These are phyloP conservation scores for Xylariaceae sp. DNA, from an alignment of 2,329 filamentous ascomycete genomes.

Conservation along the genomic window DNA sequence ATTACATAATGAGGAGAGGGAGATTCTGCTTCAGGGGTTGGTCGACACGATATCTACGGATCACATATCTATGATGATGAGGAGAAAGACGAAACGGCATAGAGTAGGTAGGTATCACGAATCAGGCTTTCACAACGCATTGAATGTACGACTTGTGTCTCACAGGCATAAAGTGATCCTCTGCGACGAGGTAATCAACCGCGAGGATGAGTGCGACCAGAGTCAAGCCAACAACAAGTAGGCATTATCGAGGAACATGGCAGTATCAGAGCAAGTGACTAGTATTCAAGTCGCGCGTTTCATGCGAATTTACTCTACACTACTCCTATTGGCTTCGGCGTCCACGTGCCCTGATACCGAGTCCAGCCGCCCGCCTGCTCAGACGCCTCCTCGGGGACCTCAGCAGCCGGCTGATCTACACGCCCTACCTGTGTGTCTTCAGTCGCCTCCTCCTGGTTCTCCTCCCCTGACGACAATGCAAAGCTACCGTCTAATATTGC, in stretches of 20 bases:
- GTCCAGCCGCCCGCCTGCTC: constrained; percentile 40
- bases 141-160: too few species aligned
- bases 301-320: constrained; percentile 31
- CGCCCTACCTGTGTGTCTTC: constrained; percentile 9
- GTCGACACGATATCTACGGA: too few species aligned
- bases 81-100: too few species aligned
- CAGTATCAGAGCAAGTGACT: too few species aligned
- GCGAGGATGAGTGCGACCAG: too few species aligned
- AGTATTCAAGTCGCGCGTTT: too few species aligned
- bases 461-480: constrained; percentile 1
- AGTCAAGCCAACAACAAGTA: not conserved
- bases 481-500: constrained; percentile 34
- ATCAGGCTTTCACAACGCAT: too few species aligned
- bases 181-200: not conserved
- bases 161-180: not conserved
- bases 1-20: not conserved
- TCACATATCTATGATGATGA: too few species aligned
- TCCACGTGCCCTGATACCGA: constrained; percentile 49
- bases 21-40: not conserved
- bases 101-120: too few species aligned
- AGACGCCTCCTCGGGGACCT: constrained; percentile 17
- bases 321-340: constrained; percentile 53
- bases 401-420: constrained; percentile 6
- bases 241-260: too few species aligned
- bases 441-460: constrained; percentile 26